phyloP scores from a whole-genome alignment of 768 basidiomycete genomes.

The Lenzites betulinus region DNA sequence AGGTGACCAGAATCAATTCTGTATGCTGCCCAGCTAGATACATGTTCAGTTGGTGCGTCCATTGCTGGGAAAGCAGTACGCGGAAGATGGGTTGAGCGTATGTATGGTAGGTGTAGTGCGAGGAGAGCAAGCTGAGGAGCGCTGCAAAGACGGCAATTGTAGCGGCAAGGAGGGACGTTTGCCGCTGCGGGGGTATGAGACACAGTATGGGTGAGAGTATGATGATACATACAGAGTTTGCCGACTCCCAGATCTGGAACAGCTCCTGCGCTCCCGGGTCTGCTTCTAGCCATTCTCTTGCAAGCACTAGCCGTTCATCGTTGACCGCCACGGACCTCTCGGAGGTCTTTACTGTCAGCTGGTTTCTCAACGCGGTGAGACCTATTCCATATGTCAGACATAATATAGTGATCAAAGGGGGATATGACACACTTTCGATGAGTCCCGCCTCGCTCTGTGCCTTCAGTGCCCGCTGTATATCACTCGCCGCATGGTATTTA shows the following conservation, averaged over 20 bases:
- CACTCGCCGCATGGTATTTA: conserved; percentile 14
- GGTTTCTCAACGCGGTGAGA: conserved; percentile 61
- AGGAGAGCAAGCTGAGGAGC: conserved; percentile 61
- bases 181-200: conserved; percentile 34
- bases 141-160: conserved; percentile 57
- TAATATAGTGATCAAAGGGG: not conserved
- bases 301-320: conserved; percentile 62
- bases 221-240: conserved; percentile 47
- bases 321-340: conserved; percentile 52
- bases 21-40: conserved; percentile 64
- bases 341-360: conserved; percentile 51
- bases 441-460: conserved; percentile 21
- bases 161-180: conserved; percentile 46
- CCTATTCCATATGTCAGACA: conserved; percentile 29
- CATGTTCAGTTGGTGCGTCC: conserved; percentile 57
- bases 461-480: conserved; percentile 16
- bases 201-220: not conserved
- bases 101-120: conserved; percentile 68
- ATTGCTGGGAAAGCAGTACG: conserved; percentile 54
- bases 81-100: conserved; percentile 66
- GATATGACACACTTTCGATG: conserved; percentile 14
- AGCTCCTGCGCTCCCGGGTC: conserved; percentile 60
- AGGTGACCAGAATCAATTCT: conserved; percentile 63
- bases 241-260: conserved; percentile 61
- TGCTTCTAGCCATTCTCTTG: conserved; percentile 61